These are phyloP conservation scores for Aspergillus proliferans DNA, from an alignment of 2,329 filamentous ascomycete genomes.

Conservation along the genomic window DNA sequence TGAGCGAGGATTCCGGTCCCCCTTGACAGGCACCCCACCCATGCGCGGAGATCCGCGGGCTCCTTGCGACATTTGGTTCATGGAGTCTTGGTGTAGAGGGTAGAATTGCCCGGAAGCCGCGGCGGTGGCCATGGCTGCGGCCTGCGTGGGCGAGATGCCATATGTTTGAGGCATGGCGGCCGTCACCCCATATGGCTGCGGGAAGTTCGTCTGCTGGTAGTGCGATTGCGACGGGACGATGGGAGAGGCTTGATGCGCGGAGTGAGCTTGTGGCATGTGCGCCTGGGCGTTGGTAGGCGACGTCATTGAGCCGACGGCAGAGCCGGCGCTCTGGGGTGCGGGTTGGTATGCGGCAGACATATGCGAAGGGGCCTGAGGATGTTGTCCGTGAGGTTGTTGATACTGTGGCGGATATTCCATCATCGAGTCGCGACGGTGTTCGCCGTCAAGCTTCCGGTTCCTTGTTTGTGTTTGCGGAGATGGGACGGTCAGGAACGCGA, in stretches of 20 bases:
- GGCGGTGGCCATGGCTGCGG: conserved; percentile 88
- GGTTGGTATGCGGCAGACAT: conserved; percentile 58
- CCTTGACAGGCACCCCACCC: conserved; percentile 61
- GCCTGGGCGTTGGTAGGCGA: conserved; percentile 67
- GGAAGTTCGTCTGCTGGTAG: conserved; percentile 73
- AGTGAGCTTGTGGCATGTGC: conserved; percentile 53
- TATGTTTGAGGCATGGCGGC: conserved; percentile 68
- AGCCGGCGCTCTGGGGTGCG: conserved; percentile 47
- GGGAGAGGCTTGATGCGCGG: conserved; percentile 66
- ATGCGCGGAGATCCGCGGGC: conserved; percentile 68
- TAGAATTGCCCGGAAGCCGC: conserved; percentile 81
- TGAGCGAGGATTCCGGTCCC: conserved; percentile 69
- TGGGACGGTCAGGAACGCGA: conserved; percentile 11
- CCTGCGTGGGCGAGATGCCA: conserved; percentile 74
- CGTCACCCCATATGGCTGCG: conserved; percentile 68
- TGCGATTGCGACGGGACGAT: conserved; percentile 71
- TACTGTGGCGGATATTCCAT: conserved; percentile 74
- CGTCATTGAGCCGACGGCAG: conserved; percentile 52
- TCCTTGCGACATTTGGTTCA: conserved; percentile 53
- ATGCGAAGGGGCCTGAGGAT: conserved; percentile 54
- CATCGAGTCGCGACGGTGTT: conserved; percentile 36
- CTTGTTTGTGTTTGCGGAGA: conserved; percentile 13
- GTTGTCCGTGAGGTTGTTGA: conserved; percentile 57
- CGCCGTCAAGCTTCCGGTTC: conserved; percentile 20
- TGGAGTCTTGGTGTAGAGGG: conserved; percentile 65